phyloP scores from a whole-genome alignment of 176 grass and related monocot species.

The Zoysia pacifica region DNA sequence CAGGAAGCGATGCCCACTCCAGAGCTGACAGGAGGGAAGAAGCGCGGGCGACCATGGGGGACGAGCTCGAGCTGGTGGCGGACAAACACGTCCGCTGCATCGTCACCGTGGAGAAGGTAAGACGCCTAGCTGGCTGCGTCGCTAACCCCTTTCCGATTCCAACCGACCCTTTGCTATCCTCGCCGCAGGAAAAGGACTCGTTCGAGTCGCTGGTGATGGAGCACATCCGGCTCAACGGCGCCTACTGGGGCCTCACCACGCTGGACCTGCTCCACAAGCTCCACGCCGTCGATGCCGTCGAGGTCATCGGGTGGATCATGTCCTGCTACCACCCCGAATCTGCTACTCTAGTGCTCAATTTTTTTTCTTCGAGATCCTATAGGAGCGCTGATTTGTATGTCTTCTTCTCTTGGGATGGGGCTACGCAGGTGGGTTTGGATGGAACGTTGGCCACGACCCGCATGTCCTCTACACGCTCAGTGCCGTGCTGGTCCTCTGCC shows the following conservation, averaged over 20 bases:
- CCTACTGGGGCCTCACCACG: slow-evolving; percentile 92
- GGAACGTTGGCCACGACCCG: slow-evolving; percentile 82
- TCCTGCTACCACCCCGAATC: slow-evolving; percentile 71
- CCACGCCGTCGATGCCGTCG: slow-evolving; percentile 55
- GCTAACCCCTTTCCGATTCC: no score
- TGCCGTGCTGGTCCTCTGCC: slow-evolving; percentile 76
- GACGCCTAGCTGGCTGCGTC: background rate
- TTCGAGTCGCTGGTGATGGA: slow-evolving; percentile 85
- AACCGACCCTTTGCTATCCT: background rate
- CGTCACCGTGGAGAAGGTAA: slow-evolving; percentile 85
- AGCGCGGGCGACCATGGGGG: slow-evolving; percentile 21
- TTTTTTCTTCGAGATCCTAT: background rate
- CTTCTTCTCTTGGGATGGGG: background rate
- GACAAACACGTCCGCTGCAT: slow-evolving; percentile 83
- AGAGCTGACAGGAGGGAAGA: background rate
- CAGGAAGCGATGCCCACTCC: background rate
- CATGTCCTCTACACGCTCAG: slow-evolving; percentile 79
- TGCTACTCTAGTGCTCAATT: slow-evolving; percentile 26
- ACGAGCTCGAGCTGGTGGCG: slow-evolving; percentile 49
- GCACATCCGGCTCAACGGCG: slow-evolving; percentile 81
- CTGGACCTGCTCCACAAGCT: slow-evolving; percentile 84
- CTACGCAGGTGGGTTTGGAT: slow-evolving; percentile 76
- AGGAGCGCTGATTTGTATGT: background rate
- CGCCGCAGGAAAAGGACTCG: slow-evolving; percentile 71
- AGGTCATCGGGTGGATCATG: slow-evolving; percentile 84